A percentile compares a stretch with the other conserved stretches of the same genome.
Conservation (phyloP, 495 filamentous ascomycete genomes). For the Elasticomyces elasticus region DNA sequence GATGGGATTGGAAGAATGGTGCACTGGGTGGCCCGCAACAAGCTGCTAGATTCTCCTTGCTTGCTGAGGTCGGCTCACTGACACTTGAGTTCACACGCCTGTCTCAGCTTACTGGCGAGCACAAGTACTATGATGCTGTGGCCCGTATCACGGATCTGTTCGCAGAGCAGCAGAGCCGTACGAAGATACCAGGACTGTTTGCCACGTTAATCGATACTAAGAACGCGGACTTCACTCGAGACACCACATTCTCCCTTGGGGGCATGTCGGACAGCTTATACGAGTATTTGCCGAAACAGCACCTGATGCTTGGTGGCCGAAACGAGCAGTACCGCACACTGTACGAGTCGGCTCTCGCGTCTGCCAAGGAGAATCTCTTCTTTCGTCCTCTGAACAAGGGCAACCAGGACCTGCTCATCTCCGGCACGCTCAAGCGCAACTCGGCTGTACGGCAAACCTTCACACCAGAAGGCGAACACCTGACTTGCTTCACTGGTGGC, state of each 20-base stretch:
- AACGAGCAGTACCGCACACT: conserved; percentile 32
- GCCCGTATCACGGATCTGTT: conserved; percentile 27
- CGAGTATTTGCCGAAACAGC: conserved; percentile 33
- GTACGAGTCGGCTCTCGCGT: conserved; percentile 16
- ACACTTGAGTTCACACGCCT: conserved; percentile 32
- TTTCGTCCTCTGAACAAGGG: conserved; percentile 65
- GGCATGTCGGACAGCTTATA: too few relatives aligned
- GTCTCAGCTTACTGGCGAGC: conserved; percentile 30
- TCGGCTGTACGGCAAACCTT: conserved; percentile 17
- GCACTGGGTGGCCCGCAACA: conserved; percentile 32
- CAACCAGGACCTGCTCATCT: conserved; percentile 67
- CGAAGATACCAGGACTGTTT: not conserved
- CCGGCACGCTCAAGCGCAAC: conserved; percentile 44
- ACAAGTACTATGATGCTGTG: conserved; percentile 31
- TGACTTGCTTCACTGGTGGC: conserved; percentile 84
- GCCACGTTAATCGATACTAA: conserved; percentile 27
- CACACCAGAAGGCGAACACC: conserved; percentile 53
- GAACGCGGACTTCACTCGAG: conserved; percentile 35
- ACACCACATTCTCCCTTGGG: too few relatives aligned
- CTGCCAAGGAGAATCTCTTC: conserved; percentile 26
- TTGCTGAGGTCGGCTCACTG: conserved; percentile 30
- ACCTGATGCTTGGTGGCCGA: conserved; percentile 29
- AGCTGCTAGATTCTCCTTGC: conserved; percentile 35
- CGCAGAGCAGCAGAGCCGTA: conserved; percentile 18
- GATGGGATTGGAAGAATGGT: conserved; percentile 42